These are phyloP conservation scores for Cinchona pubescens DNA, from an alignment of 257 asterid species.

Conservation along the genomic window DNA sequence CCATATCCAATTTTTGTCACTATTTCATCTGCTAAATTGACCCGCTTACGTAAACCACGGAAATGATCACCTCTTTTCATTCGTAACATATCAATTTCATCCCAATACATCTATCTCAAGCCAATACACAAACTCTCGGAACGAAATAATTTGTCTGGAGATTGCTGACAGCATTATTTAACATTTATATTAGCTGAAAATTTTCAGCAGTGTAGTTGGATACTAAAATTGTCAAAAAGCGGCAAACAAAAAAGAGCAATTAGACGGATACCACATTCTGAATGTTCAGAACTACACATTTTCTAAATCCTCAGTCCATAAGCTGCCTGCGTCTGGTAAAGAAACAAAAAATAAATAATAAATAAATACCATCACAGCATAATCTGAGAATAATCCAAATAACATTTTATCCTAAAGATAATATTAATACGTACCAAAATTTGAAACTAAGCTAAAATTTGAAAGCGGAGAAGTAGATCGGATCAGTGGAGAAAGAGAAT, in stretches of 20 bases:
- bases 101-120: neutral
- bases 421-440: no score
- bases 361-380: constrained; percentile 7
- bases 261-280: constrained; percentile 44
- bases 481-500: neutral
- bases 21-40: neutral
- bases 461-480: neutral
- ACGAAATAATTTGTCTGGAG: neutral
- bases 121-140: neutral
- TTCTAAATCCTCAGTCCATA: constrained; percentile 45
- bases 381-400: constrained; percentile 8
- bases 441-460: neutral
- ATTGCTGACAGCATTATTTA: neutral
- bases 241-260: neutral
- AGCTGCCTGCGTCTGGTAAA: constrained; percentile 35
- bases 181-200: neutral
- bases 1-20: neutral
- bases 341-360: no score
- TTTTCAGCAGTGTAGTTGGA: neutral
- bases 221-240: neutral
- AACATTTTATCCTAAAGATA: neutral
- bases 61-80: neutral
- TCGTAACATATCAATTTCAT: neutral
- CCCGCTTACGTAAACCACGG: neutral
- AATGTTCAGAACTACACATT: constrained; percentile 43